Evolutionary conservation across 768 basidiomycete species (phyloP).

Genomic region (Russula vinacea): DNA sequence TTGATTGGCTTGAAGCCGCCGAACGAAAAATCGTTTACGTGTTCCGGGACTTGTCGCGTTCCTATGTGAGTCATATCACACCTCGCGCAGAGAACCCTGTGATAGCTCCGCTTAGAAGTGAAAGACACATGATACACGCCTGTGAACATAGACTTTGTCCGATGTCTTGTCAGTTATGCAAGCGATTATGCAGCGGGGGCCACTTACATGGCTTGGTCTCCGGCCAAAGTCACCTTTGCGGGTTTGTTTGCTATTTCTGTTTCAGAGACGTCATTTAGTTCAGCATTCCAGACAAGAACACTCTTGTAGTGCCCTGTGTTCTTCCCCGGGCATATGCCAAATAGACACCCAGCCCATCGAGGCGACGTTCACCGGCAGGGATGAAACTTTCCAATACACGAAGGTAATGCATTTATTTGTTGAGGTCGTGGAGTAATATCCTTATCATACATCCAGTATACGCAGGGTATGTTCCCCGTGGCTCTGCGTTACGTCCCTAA

Average conservation of each 20-base stretch:
- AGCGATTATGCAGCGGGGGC: slow-evolving; percentile 46
- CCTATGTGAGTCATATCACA: slow-evolving; percentile 16
- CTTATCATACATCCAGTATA: slow-evolving; percentile 40
- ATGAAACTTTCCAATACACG: slow-evolving; percentile 62
- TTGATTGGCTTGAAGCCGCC: slow-evolving; percentile 18
- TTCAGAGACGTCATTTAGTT: background rate
- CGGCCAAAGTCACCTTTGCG: slow-evolving; percentile 52
- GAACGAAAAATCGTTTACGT: slow-evolving; percentile 19
- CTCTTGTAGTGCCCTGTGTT: slow-evolving; percentile 45
- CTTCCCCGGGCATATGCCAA: slow-evolving; percentile 50
- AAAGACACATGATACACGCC: slow-evolving; percentile 45
- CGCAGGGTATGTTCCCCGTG: slow-evolving; percentile 44
- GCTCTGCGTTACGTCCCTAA: background rate
- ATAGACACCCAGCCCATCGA: slow-evolving; percentile 62
- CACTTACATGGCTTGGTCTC: slow-evolving; percentile 52
- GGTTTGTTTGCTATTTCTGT: slow-evolving; percentile 38
- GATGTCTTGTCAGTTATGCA: slow-evolving; percentile 52
- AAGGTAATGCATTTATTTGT: slow-evolving; percentile 43
- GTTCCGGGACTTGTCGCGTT: slow-evolving; percentile 21
- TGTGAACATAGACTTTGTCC: slow-evolving; percentile 57
- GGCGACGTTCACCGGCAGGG: slow-evolving; percentile 57
- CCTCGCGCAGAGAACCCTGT: background rate
- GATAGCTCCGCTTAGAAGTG: slow-evolving; percentile 40
- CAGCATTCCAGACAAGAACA: slow-evolving; percentile 48
- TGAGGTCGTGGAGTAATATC: background rate